Evolutionary conservation across 805 yeast species (phyloP).

Genomic region (Teunomyces kruisii): DNA sequence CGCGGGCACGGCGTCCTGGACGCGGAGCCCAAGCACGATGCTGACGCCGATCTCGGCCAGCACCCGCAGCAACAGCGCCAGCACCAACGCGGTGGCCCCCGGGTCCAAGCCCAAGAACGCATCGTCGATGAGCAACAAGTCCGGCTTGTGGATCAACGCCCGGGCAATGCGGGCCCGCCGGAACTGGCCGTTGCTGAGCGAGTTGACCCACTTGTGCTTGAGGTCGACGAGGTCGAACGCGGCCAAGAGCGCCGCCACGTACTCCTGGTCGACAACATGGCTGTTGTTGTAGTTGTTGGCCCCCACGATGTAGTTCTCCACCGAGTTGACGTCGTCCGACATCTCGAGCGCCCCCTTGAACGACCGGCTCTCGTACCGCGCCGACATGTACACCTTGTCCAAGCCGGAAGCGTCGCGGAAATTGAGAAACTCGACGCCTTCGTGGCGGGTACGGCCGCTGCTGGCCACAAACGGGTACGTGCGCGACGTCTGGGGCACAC

Average conservation of each 20-base stretch:
- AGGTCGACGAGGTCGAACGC: conserved; percentile 56
- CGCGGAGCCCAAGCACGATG: conserved; percentile 71
- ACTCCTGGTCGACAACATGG: conserved; percentile 15
- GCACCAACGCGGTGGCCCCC: conserved; percentile 58
- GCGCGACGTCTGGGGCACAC: conserved; percentile 54
- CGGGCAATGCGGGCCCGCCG: conserved; percentile 86
- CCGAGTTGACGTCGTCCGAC: conserved; percentile 66
- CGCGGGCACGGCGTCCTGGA: conserved; percentile 71
- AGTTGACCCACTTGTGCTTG: conserved; percentile 75
- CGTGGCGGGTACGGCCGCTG: conserved; percentile 24
- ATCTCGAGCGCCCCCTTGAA: conserved; percentile 61
- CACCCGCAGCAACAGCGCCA: conserved; percentile 45
- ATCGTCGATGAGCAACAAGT: conserved; percentile 75
- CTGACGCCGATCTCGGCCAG: conserved; percentile 45
- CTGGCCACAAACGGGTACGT: conserved; percentile 50
- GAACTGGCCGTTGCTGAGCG: conserved; percentile 90
- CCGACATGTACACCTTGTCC: conserved; percentile 70
- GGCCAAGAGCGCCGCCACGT: conserved; percentile 44
- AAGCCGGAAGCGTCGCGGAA: conserved; percentile 37
- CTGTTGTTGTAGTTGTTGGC: conserved; percentile 51
- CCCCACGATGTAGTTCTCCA: conserved; percentile 52
- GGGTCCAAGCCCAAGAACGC: conserved; percentile 93
- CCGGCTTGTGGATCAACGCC: conserved; percentile 64
- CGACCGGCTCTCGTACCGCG: conserved; percentile 77
- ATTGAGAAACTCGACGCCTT: conserved; percentile 32